A percentile compares a stretch with the other conserved stretches of the same genome.
Conservation (phyloP, 2,329 filamentous ascomycete genomes). For the Curvularia lunata region DNA sequence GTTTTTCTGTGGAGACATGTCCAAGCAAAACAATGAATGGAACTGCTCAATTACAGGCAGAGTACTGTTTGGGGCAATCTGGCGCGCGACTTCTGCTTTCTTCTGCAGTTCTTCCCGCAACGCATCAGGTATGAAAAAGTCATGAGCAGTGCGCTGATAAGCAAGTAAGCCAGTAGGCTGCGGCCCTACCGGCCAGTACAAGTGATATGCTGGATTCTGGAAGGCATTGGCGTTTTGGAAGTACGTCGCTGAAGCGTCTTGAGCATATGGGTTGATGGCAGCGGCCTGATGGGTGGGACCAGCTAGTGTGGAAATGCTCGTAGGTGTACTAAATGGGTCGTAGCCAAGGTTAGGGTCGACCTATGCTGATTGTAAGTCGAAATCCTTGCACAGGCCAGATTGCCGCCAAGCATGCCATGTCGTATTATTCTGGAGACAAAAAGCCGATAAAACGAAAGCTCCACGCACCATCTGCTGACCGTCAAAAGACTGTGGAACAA, state of each 20-base stretch:
- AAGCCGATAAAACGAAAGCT: slow-evolving; percentile 1
- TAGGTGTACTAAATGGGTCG: slow-evolving; percentile 53
- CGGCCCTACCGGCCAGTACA: slow-evolving; percentile 88
- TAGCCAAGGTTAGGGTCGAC: slow-evolving; percentile 50
- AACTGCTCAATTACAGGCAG: slow-evolving; percentile 83
- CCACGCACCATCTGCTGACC: slow-evolving; percentile 55
- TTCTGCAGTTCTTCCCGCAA: slow-evolving; percentile 87
- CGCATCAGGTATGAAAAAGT: slow-evolving; percentile 90
- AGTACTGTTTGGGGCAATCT: slow-evolving; percentile 80
- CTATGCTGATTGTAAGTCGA: slow-evolving; percentile 25
- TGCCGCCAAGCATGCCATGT: slow-evolving; percentile 1
- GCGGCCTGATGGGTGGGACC: slow-evolving; percentile 47
- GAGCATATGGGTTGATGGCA: slow-evolving; percentile 72
- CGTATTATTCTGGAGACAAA: not conserved
- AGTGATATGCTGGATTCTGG: slow-evolving; percentile 71
- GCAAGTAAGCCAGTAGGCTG: slow-evolving; percentile 79
- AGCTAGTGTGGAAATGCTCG: slow-evolving; percentile 43
- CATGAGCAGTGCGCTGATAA: slow-evolving; percentile 85
- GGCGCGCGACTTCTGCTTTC: slow-evolving; percentile 82
- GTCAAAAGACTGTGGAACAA: slow-evolving; percentile 63
- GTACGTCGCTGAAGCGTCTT: slow-evolving; percentile 71
- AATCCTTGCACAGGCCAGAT: not conserved
- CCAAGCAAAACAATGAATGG: slow-evolving; percentile 88
- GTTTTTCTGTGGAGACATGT: slow-evolving; percentile 80
- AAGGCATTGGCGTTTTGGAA: slow-evolving; percentile 66